Percentiles rank a stretch among this genome's conserved stretches.
Evolutionary conservation across 164 flowering plant species (phyloP).

Genomic region (Nymphaea colorata): DNA sequence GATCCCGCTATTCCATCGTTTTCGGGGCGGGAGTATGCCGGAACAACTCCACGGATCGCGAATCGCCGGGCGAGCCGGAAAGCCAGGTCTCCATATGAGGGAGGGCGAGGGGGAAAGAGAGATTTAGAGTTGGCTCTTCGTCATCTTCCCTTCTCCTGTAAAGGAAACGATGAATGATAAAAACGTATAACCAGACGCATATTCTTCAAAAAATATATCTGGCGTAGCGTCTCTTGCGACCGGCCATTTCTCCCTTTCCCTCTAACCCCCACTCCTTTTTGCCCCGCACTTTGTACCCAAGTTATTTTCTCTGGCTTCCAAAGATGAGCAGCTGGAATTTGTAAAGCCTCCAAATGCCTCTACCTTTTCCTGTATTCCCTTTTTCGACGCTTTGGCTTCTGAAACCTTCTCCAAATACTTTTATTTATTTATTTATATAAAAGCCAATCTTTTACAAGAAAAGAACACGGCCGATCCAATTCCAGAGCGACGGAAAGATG

Average conservation of each 20-base stretch:
- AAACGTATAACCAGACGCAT: neutral
- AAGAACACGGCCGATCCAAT: too few relatives aligned
- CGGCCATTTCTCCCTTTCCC: neutral
- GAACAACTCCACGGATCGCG: neutral
- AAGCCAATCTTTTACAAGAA: too few relatives aligned
- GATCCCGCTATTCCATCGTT: neutral
- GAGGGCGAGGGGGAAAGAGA: neutral
- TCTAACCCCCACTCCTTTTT: neutral
- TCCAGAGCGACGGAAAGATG: too few relatives aligned
- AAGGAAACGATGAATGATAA: neutral
- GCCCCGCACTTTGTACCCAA: too few relatives aligned
- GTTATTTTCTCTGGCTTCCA: too few relatives aligned
- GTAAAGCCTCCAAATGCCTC: too few relatives aligned
- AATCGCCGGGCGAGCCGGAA: neutral
- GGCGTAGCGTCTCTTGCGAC: neutral
- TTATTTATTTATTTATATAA: too few relatives aligned
- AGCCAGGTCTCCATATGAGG: neutral
- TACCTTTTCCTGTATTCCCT: too few relatives aligned
- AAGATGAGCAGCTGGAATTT: too few relatives aligned
- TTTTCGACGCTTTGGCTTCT: too few relatives aligned
- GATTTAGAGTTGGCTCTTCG: neutral
- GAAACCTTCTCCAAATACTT: too few relatives aligned
- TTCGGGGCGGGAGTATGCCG: neutral
- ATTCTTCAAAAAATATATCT: neutral
- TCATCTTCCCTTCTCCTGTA: neutral